Evolutionary conservation across 768 basidiomycete genomes (phyloP).

Genomic region (Phaeotremella fagi): DNA sequence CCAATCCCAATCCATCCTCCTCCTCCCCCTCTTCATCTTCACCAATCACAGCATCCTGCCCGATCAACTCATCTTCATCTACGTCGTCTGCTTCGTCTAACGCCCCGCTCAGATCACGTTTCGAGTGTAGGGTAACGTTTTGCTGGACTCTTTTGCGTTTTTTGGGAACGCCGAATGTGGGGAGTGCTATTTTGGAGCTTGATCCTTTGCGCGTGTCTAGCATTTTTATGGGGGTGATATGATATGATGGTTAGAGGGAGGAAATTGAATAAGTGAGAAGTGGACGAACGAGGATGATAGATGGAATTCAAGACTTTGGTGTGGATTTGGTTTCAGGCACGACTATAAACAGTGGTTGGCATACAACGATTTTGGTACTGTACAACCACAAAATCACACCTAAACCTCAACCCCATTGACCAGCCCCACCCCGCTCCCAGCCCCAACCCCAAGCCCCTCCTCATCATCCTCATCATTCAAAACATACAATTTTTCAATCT

Average conservation of each 20-base stretch:
- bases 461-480: slow-evolving; percentile 38
- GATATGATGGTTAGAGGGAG: no score
- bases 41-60: slow-evolving; percentile 5
- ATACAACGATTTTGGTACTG: no score
- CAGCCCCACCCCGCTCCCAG: no score
- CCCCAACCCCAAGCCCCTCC: no score
- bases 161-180: neutral
- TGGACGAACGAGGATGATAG: no score
- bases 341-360: no score
- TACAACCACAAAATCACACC: no score
- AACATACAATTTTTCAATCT: slow-evolving; percentile 85
- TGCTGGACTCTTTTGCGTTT: neutral
- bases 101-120: slow-evolving; percentile 2
- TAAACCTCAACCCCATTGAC: no score
- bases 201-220: neutral
- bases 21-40: slow-evolving; percentile 8
- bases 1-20: slow-evolving; percentile 2
- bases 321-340: no score
- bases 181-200: no score
- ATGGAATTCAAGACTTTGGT: no score
- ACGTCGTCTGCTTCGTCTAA: slow-evolving; percentile 37
- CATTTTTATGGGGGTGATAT: neutral
- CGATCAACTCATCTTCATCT: slow-evolving; percentile 20
- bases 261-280: no score
- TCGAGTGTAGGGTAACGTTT: neutral